phyloP scores from a whole-genome alignment of 495 filamentous ascomycete species.

The Neurospora tetraspora region DNA sequence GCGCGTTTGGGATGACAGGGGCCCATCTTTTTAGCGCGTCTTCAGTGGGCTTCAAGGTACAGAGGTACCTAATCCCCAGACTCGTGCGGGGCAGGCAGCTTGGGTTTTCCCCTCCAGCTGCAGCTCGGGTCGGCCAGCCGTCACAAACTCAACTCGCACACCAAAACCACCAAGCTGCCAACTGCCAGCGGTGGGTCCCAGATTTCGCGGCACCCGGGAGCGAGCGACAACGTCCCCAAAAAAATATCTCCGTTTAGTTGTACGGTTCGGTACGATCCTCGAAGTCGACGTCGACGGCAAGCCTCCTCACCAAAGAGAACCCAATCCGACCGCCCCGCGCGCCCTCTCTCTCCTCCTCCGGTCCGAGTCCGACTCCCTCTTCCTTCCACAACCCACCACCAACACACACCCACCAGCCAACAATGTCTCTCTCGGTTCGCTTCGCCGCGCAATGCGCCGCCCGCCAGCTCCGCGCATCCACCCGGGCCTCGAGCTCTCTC shows the following conservation, averaged over 20 bases:
- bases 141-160: background rate
- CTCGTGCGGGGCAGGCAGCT: background rate
- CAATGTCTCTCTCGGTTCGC: conserved; percentile 50
- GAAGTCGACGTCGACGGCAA: background rate
- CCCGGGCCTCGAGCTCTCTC: conserved; percentile 31
- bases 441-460: conserved; percentile 50
- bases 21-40: background rate
- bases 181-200: background rate
- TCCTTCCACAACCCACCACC: background rate
- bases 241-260: background rate
- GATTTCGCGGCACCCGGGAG: background rate
- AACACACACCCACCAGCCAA: conserved; percentile 5
- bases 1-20: background rate
- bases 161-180: background rate
- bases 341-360: conserved; percentile 3
- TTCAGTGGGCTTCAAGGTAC: background rate
- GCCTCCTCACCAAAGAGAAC: conserved; percentile 2
- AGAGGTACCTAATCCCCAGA: background rate
- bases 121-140: background rate
- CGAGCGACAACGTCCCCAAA: background rate
- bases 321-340: conserved; percentile 4
- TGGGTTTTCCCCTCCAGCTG: background rate
- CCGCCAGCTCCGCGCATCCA: conserved; percentile 39
- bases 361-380: background rate
- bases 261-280: background rate